Conservation (phyloP, 495 filamentous ascomycete species). For the Hypoxylon crocopeplum region DNA sequence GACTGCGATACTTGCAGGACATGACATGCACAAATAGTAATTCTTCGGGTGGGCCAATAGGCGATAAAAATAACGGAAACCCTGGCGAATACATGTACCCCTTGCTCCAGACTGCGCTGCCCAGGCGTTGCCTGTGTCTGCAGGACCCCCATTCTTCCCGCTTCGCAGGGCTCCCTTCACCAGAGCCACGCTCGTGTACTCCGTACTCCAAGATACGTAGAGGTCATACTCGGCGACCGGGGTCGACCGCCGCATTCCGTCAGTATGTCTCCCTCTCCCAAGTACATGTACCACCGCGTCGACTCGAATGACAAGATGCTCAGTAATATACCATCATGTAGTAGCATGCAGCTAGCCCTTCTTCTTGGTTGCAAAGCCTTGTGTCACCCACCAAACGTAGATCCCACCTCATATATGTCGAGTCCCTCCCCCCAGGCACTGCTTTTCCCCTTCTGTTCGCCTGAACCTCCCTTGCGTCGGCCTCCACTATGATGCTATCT, state of each 20-base stretch:
- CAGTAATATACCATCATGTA: constrained; percentile 24
- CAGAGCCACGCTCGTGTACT: constrained; percentile 36
- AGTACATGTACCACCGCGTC: constrained; percentile 22
- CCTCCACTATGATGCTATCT: constrained; percentile 49
- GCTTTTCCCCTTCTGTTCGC: constrained; percentile 24
- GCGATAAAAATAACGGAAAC: constrained; percentile 36
- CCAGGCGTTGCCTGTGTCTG: constrained; percentile 29
- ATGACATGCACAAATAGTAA: constrained; percentile 36
- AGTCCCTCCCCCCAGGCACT: constrained; percentile 36
- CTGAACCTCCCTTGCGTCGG: constrained; percentile 32
- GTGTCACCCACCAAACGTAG: constrained; percentile 36
- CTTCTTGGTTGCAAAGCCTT: constrained; percentile 36
- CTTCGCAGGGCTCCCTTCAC: constrained; percentile 32
- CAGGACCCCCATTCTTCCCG: constrained; percentile 37
- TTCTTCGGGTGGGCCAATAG: constrained; percentile 34
- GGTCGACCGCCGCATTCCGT: constrained; percentile 32
- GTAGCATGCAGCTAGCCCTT: constrained; percentile 30
- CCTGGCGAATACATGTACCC: constrained; percentile 3
- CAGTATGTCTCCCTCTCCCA: constrained; percentile 23
- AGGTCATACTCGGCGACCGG: constrained; percentile 16
- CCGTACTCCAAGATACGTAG: constrained; percentile 13
- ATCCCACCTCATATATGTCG: constrained; percentile 43
- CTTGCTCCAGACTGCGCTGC: constrained; percentile 24
- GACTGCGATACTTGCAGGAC: constrained; percentile 7
- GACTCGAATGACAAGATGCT: constrained; percentile 28